These are phyloP conservation scores for Wickerhamomyces ciferrii DNA, from an alignment of 805 yeast genomes.

Conservation along the genomic window DNA sequence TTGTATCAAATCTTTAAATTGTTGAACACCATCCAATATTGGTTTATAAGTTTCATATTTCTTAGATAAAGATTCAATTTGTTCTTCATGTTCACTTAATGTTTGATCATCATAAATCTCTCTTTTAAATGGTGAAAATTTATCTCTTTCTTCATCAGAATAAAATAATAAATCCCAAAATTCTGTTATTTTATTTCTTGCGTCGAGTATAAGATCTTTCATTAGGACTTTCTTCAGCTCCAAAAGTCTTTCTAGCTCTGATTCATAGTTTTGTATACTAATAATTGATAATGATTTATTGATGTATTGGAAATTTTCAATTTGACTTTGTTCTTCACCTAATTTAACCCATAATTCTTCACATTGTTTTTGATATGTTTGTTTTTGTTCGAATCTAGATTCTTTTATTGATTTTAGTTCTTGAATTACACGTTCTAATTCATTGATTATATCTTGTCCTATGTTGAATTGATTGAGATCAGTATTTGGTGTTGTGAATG, in stretches of 20 bases:
- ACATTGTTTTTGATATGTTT: conserved; percentile 36
- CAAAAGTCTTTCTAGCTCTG: conserved; percentile 53
- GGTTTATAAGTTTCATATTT: conserved; percentile 48
- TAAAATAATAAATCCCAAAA: conserved; percentile 62
- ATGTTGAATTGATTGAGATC: not conserved
- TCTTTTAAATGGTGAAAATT: conserved; percentile 36
- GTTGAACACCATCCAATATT: conserved; percentile 49
- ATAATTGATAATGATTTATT: conserved; percentile 43
- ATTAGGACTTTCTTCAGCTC: conserved; percentile 58
- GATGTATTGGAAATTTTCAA: conserved; percentile 31
- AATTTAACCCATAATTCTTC: conserved; percentile 51
- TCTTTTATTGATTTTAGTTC: conserved; percentile 16
- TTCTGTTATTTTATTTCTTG: conserved; percentile 52
- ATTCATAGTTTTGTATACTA: conserved; percentile 44
- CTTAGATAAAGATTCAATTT: conserved; percentile 44
- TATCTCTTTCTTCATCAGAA: conserved; percentile 42
- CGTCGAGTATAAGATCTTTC: conserved; percentile 59
- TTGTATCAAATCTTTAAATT: conserved; percentile 46
- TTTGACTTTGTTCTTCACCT: conserved; percentile 37
- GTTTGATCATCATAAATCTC: conserved; percentile 52
- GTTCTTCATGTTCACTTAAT: conserved; percentile 59
- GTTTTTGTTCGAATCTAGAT: conserved; percentile 21
- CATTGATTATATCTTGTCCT: not conserved
- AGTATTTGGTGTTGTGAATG: not conserved
- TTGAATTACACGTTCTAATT: not conserved